Evolutionary conservation across 176 grass and related monocot species (phyloP).

Genomic region (Calamus simplicifolius): DNA sequence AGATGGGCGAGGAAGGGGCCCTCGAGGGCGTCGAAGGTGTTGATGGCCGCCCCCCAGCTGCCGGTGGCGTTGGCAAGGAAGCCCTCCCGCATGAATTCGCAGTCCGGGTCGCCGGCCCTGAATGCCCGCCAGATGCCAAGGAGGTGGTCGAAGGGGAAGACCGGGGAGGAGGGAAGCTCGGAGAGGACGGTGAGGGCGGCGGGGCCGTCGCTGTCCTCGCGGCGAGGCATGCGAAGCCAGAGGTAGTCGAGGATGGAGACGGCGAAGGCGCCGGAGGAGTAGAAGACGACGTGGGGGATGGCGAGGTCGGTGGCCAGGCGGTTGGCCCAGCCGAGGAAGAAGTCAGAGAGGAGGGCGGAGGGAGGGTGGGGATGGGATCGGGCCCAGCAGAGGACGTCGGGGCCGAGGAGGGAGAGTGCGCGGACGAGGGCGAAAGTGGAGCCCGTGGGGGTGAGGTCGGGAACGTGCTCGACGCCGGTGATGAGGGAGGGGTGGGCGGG

Average conservation of each 20-base stretch:
- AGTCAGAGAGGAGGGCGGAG: constrained; percentile 27
- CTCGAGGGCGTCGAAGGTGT: constrained; percentile 35
- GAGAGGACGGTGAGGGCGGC: background rate
- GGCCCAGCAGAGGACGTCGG: constrained; percentile 31
- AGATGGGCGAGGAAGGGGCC: constrained; percentile 27
- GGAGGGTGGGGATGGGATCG: constrained; percentile 6
- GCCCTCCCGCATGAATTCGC: background rate
- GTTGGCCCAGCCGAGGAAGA: constrained; percentile 37
- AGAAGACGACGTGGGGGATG: constrained; percentile 20
- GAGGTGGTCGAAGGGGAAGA: background rate
- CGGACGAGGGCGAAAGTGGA: background rate
- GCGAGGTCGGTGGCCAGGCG: constrained; percentile 26
- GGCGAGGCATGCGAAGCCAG: background rate
- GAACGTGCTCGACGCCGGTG: background rate
- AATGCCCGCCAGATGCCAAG: background rate
- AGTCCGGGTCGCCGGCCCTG: background rate
- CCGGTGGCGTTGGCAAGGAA: constrained; percentile 4
- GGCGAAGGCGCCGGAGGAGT: background rate
- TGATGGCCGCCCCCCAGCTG: constrained; percentile 30
- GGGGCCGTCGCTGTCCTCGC: background rate
- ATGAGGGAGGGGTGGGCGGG: constrained; percentile 20
- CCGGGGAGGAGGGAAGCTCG: background rate
- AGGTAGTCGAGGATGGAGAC: background rate
- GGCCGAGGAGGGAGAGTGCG: constrained; percentile 20
- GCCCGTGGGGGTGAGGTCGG: no score